phyloP scores from a whole-genome alignment of 2,329 filamentous ascomycete genomes.

The Diaporthe ilicicola region DNA sequence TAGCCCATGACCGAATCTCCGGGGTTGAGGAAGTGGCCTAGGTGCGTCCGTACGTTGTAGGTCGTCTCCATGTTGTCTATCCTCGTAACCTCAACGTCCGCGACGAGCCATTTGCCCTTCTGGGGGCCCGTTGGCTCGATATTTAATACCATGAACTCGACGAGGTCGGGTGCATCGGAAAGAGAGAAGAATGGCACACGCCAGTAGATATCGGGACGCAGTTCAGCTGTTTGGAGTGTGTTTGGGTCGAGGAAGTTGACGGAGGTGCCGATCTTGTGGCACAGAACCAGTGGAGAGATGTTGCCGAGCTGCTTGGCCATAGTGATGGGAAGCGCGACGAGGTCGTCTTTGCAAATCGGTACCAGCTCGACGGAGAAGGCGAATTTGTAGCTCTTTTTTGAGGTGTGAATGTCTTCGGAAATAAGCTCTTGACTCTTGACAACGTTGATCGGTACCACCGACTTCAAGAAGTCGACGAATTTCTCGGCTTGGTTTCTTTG shows the following conservation, averaged over 20 bases:
- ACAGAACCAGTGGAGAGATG: conserved; percentile 85
- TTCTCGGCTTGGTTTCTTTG: conserved; percentile 88
- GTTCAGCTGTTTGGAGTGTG: conserved; percentile 89
- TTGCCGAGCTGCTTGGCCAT: conserved; percentile 89
- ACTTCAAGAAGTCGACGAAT: conserved; percentile 79
- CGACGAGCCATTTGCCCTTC: conserved; percentile 84
- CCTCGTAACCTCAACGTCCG: conserved; percentile 87
- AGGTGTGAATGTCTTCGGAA: conserved; percentile 90
- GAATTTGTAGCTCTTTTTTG: conserved; percentile 93
- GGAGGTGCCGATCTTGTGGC: conserved; percentile 87
- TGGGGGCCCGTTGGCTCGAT: conserved; percentile 81
- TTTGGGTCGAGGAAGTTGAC: conserved; percentile 90
- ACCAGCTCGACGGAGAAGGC: conserved; percentile 88
- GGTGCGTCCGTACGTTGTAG: conserved; percentile 90
- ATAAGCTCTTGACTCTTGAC: conserved; percentile 73
- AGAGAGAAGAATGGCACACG: conserved; percentile 84
- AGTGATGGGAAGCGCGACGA: conserved; percentile 91
- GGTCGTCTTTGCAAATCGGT: conserved; percentile 95
- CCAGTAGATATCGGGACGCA: conserved; percentile 88
- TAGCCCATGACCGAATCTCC: conserved; percentile 98
- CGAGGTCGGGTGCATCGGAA: conserved; percentile 83
- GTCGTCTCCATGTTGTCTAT: conserved; percentile 88
- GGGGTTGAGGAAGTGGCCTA: conserved; percentile 84
- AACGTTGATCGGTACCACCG: conserved; percentile 72
- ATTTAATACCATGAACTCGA: conserved; percentile 95